Base-by-base conservation (phyloP, 2,329 filamentous ascomycete genomes). In the Ophiosphaerella herpotricha region DNA sequence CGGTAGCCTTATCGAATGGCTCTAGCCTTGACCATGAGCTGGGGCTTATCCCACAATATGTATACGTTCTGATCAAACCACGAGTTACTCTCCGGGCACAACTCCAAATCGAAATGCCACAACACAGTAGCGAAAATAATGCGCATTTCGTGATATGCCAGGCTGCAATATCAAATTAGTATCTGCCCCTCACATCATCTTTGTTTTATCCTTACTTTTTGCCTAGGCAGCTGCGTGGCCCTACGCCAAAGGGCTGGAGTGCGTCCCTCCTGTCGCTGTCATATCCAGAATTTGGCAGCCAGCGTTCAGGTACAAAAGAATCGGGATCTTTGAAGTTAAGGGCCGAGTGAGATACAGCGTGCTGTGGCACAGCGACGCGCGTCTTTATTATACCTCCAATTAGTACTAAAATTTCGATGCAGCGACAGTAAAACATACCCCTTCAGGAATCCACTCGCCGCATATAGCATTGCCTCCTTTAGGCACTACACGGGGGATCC, bases 221-320 rank as follows among this genome's bases (percentile, higher is more conserved):
- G 7, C 61, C 62, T 24, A 66, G 52, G 39, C 62, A 66, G 33
- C 45, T 51, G 11, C 61, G 33, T 8, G 59, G 57, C 5, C 62
- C 62, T 5, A 55, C 8, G 13, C 34, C 37, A 29, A 63, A 63
- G 6, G 61, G 51, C 41, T 35, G 12, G n/a, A 48, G 46, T 18
- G 49, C 48, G 37, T 61, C 60, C 16, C 31, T 35, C 4, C 26
- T 16, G 14, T 43, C 31, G 9, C 14, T 21, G 7, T 21, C 29
- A 24, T 16, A 36, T 18, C 16, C 34, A 7, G n/a, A 13, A 23
- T 18, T 18, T 7, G 36, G 42, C 12, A 70, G 47, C 66, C 64
- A 70, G 4, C 67, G 54, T 45, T 70, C 65, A 0, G 68, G 68
- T 5, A 59, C 21, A 46, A 63, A 70, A 5, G 31, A 39, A 7